phyloP scores from a whole-genome alignment of 129 eudicot genomes.

The Tagetes patula region DNA sequence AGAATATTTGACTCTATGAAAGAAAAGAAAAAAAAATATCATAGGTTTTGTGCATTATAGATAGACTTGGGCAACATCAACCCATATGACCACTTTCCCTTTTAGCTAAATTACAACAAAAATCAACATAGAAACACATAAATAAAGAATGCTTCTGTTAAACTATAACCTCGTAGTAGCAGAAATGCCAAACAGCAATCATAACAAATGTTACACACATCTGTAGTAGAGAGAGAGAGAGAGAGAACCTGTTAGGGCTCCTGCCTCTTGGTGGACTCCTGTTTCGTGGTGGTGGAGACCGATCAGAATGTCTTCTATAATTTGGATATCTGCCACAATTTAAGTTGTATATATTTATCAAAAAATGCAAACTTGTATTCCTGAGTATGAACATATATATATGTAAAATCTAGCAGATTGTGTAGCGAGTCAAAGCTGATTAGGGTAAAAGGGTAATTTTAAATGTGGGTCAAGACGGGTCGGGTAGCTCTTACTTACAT shows the following conservation, averaged over 20 bases:
- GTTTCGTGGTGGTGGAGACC: slow-evolving; percentile 61
- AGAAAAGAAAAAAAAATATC: background rate
- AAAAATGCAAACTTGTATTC: background rate
- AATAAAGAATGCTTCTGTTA: background rate
- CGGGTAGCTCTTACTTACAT: background rate
- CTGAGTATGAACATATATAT: background rate
- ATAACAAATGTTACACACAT: background rate
- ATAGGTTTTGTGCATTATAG: background rate
- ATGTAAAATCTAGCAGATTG: background rate
- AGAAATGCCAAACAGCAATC: background rate
- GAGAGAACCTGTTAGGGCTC: slow-evolving; percentile 80
- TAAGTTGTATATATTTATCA: background rate
- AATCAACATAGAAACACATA: background rate
- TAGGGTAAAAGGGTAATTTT: background rate
- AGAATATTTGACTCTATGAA: background rate
- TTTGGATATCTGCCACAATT: slow-evolving; percentile 50
- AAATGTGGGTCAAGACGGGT: background rate
- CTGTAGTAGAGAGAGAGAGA: slow-evolving; percentile 17
- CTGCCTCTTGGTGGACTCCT: slow-evolving; percentile 68
- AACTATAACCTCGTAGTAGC: background rate
- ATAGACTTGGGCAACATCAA: background rate
- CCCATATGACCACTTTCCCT: background rate
- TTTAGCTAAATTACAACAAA: background rate
- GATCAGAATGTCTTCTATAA: slow-evolving; percentile 65
- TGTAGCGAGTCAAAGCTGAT: background rate